Conservation (phyloP, 1,284 basidiomycete species). For the Trichosporon sp. region DNA sequence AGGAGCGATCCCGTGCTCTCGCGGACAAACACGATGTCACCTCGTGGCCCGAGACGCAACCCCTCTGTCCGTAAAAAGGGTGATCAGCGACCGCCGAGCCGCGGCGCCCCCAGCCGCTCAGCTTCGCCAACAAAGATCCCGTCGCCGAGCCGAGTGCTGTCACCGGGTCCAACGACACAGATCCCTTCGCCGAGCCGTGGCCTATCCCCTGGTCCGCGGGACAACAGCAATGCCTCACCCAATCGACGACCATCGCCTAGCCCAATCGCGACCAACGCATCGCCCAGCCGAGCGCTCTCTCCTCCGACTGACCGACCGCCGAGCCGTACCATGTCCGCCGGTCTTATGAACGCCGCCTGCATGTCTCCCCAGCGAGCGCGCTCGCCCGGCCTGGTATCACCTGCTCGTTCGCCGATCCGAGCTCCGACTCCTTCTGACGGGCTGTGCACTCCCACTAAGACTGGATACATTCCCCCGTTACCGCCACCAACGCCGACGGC, state of each 20-base stretch:
- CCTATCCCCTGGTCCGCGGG: not conserved
- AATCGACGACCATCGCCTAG: not conserved
- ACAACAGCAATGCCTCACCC: not conserved
- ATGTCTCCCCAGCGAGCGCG: not conserved
- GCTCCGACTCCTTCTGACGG: not conserved
- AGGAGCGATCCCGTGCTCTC: not conserved
- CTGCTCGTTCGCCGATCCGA: not conserved
- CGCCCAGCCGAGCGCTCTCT: not conserved
- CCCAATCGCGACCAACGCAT: not conserved
- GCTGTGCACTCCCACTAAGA: not conserved
- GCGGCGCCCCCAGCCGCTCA: not conserved
- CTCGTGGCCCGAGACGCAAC: conserved; percentile 10
- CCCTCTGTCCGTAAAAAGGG: not conserved
- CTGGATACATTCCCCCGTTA: conserved; percentile 12
- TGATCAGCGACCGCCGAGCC: not conserved
- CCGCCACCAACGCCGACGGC: conserved; percentile 7
- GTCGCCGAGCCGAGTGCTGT: not conserved
- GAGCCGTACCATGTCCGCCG: not conserved
- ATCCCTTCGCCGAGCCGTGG: not conserved
- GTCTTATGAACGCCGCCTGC: not conserved
- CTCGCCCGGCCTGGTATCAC: not conserved
- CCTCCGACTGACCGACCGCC: not conserved
- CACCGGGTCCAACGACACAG: not conserved
- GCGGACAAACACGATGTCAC: conserved; percentile 10
- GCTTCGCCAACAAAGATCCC: not conserved